Evolutionary conservation across 441 rosid species (phyloP).

Genomic region (Geranium incanum): DNA sequence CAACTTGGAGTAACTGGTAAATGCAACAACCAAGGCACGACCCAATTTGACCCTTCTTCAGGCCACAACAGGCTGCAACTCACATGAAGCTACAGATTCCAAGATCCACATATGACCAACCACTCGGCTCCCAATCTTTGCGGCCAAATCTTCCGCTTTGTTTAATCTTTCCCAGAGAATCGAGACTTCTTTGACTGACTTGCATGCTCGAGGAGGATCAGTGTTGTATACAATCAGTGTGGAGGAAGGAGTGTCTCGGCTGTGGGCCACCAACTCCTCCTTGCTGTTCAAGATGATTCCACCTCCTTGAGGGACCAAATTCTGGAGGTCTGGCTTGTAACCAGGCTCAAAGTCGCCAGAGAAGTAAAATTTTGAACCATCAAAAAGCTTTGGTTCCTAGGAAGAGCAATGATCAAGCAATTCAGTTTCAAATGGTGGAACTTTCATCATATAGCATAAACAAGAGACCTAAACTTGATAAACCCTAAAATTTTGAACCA

Average conservation of each 20-base stretch:
- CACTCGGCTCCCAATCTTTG: slow-evolving; percentile 40
- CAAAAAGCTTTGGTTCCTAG: slow-evolving; percentile 71
- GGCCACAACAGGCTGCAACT: slow-evolving; percentile 40
- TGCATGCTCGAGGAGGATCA: slow-evolving; percentile 55
- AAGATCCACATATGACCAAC: slow-evolving; percentile 72
- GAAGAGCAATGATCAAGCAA: neutral
- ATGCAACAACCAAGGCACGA: neutral
- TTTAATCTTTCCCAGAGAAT: slow-evolving; percentile 56
- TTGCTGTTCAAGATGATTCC: slow-evolving; percentile 42
- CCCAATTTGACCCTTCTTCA: neutral
- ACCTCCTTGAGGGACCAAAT: slow-evolving; percentile 54
- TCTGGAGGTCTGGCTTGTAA: slow-evolving; percentile 60
- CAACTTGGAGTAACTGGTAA: neutral
- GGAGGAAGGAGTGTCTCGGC: slow-evolving; percentile 17
- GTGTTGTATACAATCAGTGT: slow-evolving; percentile 54
- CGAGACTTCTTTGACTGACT: slow-evolving; percentile 60
- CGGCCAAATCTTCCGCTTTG: slow-evolving; percentile 60
- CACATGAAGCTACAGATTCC: slow-evolving; percentile 70
- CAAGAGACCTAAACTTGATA: no score
- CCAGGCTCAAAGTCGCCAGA: slow-evolving; percentile 50
- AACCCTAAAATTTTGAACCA: slow-evolving; percentile 23
- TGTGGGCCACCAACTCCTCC: slow-evolving; percentile 29
- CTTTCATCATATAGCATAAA: no score
- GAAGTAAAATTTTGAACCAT: slow-evolving; percentile 51
- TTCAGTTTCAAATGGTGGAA: no score